Percentiles rank a stretch among this genome's conserved stretches.
phyloP scores from a whole-genome alignment of 2,329 filamentous ascomycete genomes.

The Chrysoporthe deuterocubensis region DNA sequence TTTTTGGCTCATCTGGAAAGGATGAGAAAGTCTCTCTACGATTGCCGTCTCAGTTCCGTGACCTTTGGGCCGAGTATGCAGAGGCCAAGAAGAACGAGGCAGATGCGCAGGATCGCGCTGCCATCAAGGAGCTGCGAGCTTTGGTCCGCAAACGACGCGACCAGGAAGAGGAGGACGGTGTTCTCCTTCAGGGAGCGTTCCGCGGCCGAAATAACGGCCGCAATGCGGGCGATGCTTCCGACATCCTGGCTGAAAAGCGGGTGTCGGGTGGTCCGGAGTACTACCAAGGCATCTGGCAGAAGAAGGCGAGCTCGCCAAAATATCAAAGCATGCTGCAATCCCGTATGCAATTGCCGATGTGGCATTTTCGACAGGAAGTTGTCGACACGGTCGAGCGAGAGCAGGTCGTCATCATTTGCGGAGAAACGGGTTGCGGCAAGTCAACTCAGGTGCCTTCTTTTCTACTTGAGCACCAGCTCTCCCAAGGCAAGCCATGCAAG shows the following conservation, averaged over 20 bases:
- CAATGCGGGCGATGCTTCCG: slow-evolving; percentile 50
- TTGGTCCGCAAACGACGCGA: slow-evolving; percentile 71
- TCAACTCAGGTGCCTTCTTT: slow-evolving; percentile 97
- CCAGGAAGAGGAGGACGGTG: slow-evolving; percentile 71
- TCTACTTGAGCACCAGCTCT: slow-evolving; percentile 85
- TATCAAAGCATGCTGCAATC: slow-evolving; percentile 81
- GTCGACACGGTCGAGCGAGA: slow-evolving; percentile 76
- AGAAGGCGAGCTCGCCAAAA: slow-evolving; percentile 59
- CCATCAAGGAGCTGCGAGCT: slow-evolving; percentile 69
- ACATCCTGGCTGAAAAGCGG: slow-evolving; percentile 52
- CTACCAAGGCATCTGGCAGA: slow-evolving; percentile 62
- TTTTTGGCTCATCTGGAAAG: slow-evolving; percentile 76
- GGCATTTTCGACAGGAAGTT: slow-evolving; percentile 79
- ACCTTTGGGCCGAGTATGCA: slow-evolving; percentile 81
- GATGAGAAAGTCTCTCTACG: slow-evolving; percentile 85
- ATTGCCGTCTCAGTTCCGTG: slow-evolving; percentile 79
- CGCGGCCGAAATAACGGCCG: slow-evolving; percentile 60
- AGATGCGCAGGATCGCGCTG: slow-evolving; percentile 71
- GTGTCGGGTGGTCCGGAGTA: slow-evolving; percentile 48
- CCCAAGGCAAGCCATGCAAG: slow-evolving; percentile 80
- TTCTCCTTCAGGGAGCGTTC: slow-evolving; percentile 79
- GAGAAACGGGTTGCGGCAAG: slow-evolving; percentile 96
- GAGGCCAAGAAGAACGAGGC: slow-evolving; percentile 70
- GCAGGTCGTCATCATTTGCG: slow-evolving; percentile 90
- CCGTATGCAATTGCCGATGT: slow-evolving; percentile 87